Conservation (phyloP, 228 moss, liverwort and hornwort species). For the Sphagnum magellanicum region DNA sequence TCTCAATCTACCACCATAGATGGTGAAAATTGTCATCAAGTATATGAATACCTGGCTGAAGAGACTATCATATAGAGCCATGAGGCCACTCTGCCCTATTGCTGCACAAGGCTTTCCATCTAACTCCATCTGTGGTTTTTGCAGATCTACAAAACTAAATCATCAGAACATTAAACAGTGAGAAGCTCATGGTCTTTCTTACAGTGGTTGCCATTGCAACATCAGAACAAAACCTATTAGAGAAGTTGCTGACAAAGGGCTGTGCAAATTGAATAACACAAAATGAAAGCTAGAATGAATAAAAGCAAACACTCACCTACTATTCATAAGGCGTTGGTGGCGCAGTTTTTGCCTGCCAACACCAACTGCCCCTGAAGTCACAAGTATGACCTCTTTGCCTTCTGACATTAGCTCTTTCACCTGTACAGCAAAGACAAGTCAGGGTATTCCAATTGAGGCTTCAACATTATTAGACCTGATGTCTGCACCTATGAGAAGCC, state of each 20-base stretch:
- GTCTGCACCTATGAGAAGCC: too few relatives aligned
- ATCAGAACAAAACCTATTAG: too few relatives aligned
- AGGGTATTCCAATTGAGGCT: too few relatives aligned
- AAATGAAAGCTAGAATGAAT: too few relatives aligned
- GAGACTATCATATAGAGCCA: slow-evolving; percentile 88
- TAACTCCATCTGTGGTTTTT: slow-evolving; percentile 71
- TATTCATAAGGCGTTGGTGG: slow-evolving; percentile 85
- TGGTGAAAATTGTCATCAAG: too few relatives aligned
- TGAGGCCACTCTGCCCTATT: slow-evolving; percentile 78
- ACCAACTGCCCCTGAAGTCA: slow-evolving; percentile 82
- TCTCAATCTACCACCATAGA: too few relatives aligned
- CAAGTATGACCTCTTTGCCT: slow-evolving; percentile 79
- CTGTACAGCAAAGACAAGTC: slow-evolving; percentile 10
- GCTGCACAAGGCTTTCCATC: slow-evolving; percentile 94
- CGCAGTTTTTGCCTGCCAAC: slow-evolving; percentile 89
- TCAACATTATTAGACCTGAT: too few relatives aligned
- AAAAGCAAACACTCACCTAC: slow-evolving; percentile 39
- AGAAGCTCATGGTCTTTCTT: background rate
- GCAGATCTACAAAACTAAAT: slow-evolving; percentile 81
- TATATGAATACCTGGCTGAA: slow-evolving; percentile 53
- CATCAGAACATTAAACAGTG: background rate
- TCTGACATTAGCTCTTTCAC: slow-evolving; percentile 77
- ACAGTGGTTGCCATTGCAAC: too few relatives aligned
- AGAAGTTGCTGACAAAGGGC: too few relatives aligned
- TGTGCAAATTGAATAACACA: too few relatives aligned